phyloP scores from a whole-genome alignment of 371 early-diverging fungal genomes.

The Quaeritorhiza haematococci region DNA sequence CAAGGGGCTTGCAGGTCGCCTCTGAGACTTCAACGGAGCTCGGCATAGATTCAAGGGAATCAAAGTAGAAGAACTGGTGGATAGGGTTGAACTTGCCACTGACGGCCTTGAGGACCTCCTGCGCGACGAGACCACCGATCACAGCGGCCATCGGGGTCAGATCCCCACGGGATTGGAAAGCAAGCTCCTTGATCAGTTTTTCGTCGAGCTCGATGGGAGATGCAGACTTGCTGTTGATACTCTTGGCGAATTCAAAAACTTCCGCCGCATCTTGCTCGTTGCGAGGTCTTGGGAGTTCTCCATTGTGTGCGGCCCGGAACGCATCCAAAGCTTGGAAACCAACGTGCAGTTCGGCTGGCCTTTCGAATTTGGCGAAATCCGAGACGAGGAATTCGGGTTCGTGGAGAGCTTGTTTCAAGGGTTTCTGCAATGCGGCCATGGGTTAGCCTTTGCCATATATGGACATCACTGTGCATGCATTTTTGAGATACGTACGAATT shows the following conservation, averaged over 20 bases:
- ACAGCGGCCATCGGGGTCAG: conserved; percentile 97
- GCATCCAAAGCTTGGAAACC: conserved; percentile 88
- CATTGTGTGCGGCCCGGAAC: conserved; percentile 58
- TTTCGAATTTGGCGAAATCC: conserved; percentile 96
- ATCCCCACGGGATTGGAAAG: conserved; percentile 84
- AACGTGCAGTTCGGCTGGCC: conserved; percentile 84
- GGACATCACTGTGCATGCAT: not conserved
- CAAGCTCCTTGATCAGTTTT: conserved; percentile 78
- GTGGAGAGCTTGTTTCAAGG: conserved; percentile 69
- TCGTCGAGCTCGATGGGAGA: conserved; percentile 73
- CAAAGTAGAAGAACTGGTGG: conserved; percentile 96
- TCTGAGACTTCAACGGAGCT: conserved; percentile 53
- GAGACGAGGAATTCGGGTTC: conserved; percentile 82
- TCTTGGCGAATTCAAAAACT: conserved; percentile 45
- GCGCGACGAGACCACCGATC: conserved; percentile 97
- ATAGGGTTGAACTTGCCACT: conserved; percentile 97
- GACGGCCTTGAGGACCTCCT: conserved; percentile 96
- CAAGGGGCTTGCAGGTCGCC: conserved; percentile 67
- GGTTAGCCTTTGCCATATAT: not conserved
- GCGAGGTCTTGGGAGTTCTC: conserved; percentile 63
- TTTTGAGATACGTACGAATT: conserved; percentile 61
- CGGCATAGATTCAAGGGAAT: conserved; percentile 93
- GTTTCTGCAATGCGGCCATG: conserved; percentile 51
- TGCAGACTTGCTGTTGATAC: conserved; percentile 44
- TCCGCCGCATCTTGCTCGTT: conserved; percentile 58